phyloP scores from a whole-genome alignment of 1,139 yeast species.

The Ashbya aceris region DNA sequence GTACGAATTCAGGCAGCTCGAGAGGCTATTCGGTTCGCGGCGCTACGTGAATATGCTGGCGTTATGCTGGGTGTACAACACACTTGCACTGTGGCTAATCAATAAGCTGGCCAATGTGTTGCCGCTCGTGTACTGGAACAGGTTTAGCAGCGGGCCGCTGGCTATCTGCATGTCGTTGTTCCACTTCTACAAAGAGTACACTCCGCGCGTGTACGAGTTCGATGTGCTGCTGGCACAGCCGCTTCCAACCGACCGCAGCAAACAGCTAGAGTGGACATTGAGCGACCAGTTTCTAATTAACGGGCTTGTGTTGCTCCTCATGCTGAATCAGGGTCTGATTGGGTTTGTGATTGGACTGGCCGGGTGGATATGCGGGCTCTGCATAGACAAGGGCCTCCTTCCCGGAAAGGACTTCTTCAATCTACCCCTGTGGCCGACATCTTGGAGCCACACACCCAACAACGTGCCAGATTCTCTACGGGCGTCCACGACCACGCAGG shows the following conservation, averaged over 20 bases:
- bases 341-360: conserved; percentile 23
- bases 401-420: conserved; percentile 22
- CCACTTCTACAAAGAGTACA: conserved; percentile 28
- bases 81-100: conserved; percentile 11
- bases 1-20: conserved; percentile 26
- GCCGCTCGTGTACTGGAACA: conserved; percentile 20
- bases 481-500: conserved; percentile 3
- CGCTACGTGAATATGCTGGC: conserved; percentile 24
- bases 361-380: conserved; percentile 27
- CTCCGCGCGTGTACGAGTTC: conserved; percentile 27
- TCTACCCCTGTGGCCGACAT: conserved; percentile 14
- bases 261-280: conserved; percentile 17
- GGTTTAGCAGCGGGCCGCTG: conserved; percentile 23
- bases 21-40: conserved; percentile 26
- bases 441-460: conserved; percentile 6
- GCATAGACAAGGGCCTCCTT: conserved; percentile 23
- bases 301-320: conserved; percentile 15
- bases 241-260: conserved; percentile 13
- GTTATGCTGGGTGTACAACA: conserved; percentile 20
- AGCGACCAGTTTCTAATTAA: conserved; percentile 26
- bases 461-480: conserved; percentile 1
- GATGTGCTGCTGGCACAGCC: conserved; percentile 21
- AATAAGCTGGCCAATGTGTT: conserved; percentile 15
- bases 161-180: conserved; percentile 22
- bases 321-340: conserved; percentile 25